A percentile compares a stretch with the other conserved stretches of the same genome.
phyloP scores from a whole-genome alignment of 371 early-diverging fungal genomes.

The Mucor indicus region DNA sequence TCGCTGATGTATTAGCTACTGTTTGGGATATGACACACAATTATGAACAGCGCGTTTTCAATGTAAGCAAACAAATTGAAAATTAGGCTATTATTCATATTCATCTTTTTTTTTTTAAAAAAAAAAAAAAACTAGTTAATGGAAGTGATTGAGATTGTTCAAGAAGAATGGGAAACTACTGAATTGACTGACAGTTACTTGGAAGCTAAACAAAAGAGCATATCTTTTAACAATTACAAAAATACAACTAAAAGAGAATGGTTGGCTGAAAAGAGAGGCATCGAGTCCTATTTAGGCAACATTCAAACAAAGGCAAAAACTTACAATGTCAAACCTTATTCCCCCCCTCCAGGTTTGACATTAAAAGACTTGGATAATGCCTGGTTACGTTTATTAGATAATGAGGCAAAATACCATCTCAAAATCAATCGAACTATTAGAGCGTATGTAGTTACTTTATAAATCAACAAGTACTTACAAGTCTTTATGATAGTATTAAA shows the following conservation, averaged over 20 bases:
- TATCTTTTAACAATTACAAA: constrained; percentile 82
- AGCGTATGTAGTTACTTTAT: constrained; percentile 50
- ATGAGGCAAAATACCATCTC: constrained; percentile 78
- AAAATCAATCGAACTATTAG: constrained; percentile 78
- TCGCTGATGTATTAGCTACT: constrained; percentile 83
- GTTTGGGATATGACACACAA: constrained; percentile 89
- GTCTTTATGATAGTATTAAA: constrained; percentile 69
- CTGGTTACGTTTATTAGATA: constrained; percentile 69
- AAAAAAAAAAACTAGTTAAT: too few relatives aligned
- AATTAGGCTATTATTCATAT: neutral
- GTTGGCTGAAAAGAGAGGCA: constrained; percentile 87
- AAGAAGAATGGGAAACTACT: constrained; percentile 65
- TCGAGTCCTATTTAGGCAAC: constrained; percentile 87
- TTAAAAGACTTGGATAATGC: constrained; percentile 72
- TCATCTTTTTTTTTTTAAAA: neutral
- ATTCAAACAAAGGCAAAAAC: constrained; percentile 94
- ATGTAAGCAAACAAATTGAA: constrained; percentile 13
- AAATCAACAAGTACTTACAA: neutral
- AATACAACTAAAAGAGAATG: constrained; percentile 77
- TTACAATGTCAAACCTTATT: constrained; percentile 83
- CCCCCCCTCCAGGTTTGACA: constrained; percentile 76
- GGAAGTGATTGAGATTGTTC: constrained; percentile 57
- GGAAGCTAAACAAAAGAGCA: constrained; percentile 72
- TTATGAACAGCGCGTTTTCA: constrained; percentile 78
- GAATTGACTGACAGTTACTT: constrained; percentile 65